These are phyloP conservation scores for Middelhovenomyces tepae DNA, from an alignment of 805 yeast species.

Conservation along the genomic window DNA sequence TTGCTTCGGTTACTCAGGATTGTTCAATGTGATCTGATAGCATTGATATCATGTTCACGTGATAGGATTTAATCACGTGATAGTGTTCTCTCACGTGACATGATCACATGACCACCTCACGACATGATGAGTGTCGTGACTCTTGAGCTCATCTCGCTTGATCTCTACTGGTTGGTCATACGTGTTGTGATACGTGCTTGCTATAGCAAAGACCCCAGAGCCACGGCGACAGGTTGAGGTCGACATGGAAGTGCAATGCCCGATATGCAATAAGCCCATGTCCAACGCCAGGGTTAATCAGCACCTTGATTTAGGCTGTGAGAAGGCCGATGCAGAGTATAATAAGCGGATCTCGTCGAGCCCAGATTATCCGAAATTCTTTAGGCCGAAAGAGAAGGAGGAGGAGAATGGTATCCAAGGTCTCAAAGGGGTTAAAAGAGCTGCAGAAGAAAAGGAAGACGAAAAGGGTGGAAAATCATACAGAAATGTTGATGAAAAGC, in stretches of 20 bases:
- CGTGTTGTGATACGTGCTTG: too few species aligned
- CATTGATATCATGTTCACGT: too few species aligned
- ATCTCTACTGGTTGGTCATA: too few species aligned
- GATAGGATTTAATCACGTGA: too few species aligned
- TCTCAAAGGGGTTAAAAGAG: conserved; percentile 1
- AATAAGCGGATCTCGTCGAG: conserved; percentile 6
- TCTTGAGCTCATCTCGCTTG: too few species aligned
- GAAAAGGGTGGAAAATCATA: conserved; percentile 1
- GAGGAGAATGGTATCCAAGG: neutral
- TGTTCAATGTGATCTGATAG: too few species aligned
- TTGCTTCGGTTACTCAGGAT: too few species aligned
- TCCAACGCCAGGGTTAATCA: conserved; percentile 23
- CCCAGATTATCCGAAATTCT: conserved; percentile 5
- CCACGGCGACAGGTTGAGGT: too few species aligned
- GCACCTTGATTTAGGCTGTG: conserved; percentile 30
- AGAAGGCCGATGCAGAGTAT: neutral
- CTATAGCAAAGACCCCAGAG: too few species aligned
- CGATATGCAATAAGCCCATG: conserved; percentile 24
- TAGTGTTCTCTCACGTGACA: too few species aligned
- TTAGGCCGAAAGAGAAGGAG: conserved; percentile 4
- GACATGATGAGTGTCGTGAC: too few species aligned
- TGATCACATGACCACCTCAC: too few species aligned
- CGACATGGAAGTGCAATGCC: conserved; percentile 20
- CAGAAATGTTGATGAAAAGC: neutral
- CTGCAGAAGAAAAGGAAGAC: neutral